Evolutionary conservation across 331 rosid genomes (phyloP).

Genomic region (Pyrus hybrid): DNA sequence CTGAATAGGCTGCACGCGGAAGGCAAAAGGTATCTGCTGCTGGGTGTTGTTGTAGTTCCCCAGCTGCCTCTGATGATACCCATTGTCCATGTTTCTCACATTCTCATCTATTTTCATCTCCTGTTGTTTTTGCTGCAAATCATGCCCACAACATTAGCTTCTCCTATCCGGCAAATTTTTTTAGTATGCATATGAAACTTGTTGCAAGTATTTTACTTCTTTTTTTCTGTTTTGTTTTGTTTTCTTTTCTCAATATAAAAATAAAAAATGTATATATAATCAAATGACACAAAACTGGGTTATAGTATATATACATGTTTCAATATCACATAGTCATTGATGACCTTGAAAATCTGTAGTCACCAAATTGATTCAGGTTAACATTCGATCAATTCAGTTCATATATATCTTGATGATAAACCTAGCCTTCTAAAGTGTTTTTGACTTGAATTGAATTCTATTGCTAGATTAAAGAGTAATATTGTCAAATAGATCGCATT

Average conservation of each 20-base stretch:
- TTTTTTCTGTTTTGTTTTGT: too few species aligned
- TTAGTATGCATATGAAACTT: background rate
- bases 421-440: too few species aligned
- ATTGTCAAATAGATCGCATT: too few species aligned
- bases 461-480: too few species aligned
- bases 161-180: background rate
- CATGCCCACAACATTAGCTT: background rate
- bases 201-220: background rate
- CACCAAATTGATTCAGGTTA: too few species aligned
- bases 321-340: too few species aligned
- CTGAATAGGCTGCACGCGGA: constrained; percentile 67
- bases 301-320: too few species aligned
- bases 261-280: background rate
- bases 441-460: too few species aligned
- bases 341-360: too few species aligned
- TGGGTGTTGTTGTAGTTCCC: constrained; percentile 35
- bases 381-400: too few species aligned
- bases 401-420: too few species aligned
- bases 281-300: too few species aligned
- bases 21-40: constrained; percentile 37
- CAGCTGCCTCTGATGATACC: constrained; percentile 29
- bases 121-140: constrained; percentile 36
- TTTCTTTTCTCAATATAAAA: background rate
- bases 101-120: constrained; percentile 49
- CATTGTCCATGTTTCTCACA: constrained; percentile 45